Evolutionary conservation across 768 basidiomycete genomes (phyloP).

Genomic region (Boletus sp.): DNA sequence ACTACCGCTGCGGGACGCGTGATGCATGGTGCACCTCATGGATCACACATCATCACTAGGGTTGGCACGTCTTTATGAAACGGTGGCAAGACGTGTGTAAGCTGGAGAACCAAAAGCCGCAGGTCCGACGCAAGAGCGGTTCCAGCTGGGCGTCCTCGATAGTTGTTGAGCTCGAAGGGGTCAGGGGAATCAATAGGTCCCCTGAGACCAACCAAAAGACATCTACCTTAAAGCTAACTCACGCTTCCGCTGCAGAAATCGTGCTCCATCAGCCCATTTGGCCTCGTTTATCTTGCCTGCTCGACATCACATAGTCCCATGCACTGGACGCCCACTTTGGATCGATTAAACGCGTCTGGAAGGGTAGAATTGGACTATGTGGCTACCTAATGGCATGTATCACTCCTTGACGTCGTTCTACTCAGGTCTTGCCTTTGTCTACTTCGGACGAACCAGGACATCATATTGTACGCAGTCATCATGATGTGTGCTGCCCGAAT

Average conservation of each 20-base stretch:
- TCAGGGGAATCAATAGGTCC: conserved; percentile 25
- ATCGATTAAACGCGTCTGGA: conserved; percentile 36
- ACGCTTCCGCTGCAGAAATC: conserved; percentile 41
- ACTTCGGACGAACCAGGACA: no score
- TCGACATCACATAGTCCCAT: conserved; percentile 47
- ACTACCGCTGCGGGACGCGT: no score
- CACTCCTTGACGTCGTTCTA: not conserved
- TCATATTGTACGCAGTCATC: no score
- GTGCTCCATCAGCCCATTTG: conserved; percentile 57
- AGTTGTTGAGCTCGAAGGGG: no score
- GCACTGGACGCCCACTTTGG: conserved; percentile 51
- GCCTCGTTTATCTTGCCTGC: conserved; percentile 63
- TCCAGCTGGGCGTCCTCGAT: no score
- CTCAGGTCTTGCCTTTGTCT: no score
- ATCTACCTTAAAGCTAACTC: not conserved
- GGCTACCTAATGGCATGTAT: conserved; percentile 43
- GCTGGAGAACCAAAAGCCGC: not conserved
- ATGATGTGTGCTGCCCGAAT: no score
- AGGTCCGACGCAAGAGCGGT: no score
- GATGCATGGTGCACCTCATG: no score
- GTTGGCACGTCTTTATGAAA: not conserved
- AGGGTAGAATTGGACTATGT: conserved; percentile 51
- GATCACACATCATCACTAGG: not conserved
- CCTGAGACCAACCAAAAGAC: not conserved
- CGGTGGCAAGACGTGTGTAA: not conserved